Base-by-base conservation (phyloP, 1,139 yeast species). In the Spathaspora sp. region DNA sequence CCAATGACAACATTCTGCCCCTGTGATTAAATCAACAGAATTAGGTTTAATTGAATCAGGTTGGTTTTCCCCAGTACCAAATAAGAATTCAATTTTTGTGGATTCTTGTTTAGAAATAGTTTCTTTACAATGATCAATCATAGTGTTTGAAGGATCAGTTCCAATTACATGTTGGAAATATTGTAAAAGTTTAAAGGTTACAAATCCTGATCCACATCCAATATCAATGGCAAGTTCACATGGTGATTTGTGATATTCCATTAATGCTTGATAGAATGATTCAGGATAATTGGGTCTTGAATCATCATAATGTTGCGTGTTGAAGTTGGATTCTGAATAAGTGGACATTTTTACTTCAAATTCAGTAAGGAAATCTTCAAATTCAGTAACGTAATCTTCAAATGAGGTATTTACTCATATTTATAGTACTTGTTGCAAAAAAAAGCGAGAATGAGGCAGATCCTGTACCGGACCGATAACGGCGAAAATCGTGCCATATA, bases 201-300 rank as follows among this genome's bases (percentile, higher is more conserved):
- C 93, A 52, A 83, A 83, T 0, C 96, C 96, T 0, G 96, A 85
- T 1, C 97, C 97, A 59, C 90, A 83, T 0, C 96, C 97, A 15
- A 87, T 68, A 63, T 89, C 97, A 7, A 88, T 61, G 1, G 81
- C 80, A 29, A 68, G 49, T 1, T 64, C 52, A 3, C 51, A 51
- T 0, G 55, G 46, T n/a, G 59, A 57, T 2, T 49, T 45, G 51
- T 72, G 77, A 48, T 64, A 70, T 3, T 54, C 49, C 24, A 70
- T 47, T 17, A 72, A 54, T 6, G 66, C 60, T 3, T 59, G 48
- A 49, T 72, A 72, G 48, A 69, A 69, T 16, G 48, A 44, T 36
- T 57, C 60, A 1, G 77, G 76, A 50, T 72, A 72, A 25, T 61
- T 53, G 8, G 74, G 77, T 40, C 78, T 57, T 2, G 74, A 68